Evolutionary conservation across 1,284 basidiomycete species (phyloP), one percentile per base, ranked within the genome.

Genomic region (Rhodotorula sp.): DNA sequence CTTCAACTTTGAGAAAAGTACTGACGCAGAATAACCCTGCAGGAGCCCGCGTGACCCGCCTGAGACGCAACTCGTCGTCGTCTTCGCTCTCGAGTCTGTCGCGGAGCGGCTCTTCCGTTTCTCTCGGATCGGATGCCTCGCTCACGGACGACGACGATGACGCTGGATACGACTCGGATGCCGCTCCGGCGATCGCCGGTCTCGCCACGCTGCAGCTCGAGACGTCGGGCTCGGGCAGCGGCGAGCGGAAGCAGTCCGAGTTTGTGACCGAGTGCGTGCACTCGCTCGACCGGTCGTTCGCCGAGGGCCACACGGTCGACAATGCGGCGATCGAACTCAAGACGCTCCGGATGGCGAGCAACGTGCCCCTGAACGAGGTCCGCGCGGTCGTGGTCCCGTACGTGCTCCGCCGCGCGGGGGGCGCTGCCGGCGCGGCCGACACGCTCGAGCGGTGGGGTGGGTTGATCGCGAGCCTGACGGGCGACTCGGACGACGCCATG

Each of bases 271-370:
- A 96, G 81, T 92, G 91, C 62, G 84, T 81, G 23, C 89, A 89
- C 74, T 93, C 92, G 23, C 85, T 96, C 62, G 90, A 92, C 70
- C 90, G 93, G 69, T 93, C 93, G 31, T 94, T 94, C 80, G 85
- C 88, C n/a, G 93, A 96, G 81, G 88, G 87, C 2, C 93, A 96
- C 83, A 91, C 90, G 7, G 87, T 94, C 64, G 93, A 95, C 78
- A 93, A 96, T 82, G 92, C 93, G 1, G 86, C 91, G 0, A 92
- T 96, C 77, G 93, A 96, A 80, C 86, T 96, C 76, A 96, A 95
- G 84, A 96, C 93, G 64, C 86, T 96, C 65, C 89, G 93, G 60
- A 96, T 96, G 93, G 92, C 93, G 57, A 90, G 88, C 76, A 96
- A 96, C 79, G 93, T 95, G 59, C 86, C 90, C 6, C 85, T 93